Evolutionary conservation across 2,329 filamentous ascomycete genomes (phyloP).

Genomic region (Cladophialophora bantiana): DNA sequence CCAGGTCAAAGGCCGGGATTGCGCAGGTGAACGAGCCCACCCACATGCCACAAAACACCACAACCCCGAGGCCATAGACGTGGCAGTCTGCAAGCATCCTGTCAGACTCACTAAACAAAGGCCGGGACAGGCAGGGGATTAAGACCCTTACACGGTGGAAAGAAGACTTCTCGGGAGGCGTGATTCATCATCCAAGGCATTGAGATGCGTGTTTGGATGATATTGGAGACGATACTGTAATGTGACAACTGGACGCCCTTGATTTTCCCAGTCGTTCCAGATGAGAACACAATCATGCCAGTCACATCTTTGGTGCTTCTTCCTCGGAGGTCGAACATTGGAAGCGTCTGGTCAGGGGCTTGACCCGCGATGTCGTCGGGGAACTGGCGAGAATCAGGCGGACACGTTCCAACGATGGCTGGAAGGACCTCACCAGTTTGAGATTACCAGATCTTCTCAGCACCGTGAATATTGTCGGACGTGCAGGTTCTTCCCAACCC

Average conservation of each 20-base stretch:
- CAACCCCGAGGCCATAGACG: slow-evolving; percentile 56
- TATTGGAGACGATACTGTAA: slow-evolving; percentile 51
- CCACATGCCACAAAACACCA: slow-evolving; percentile 55
- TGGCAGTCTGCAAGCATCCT: slow-evolving; percentile 44
- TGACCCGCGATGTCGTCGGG: slow-evolving; percentile 21
- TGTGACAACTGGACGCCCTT: slow-evolving; percentile 53
- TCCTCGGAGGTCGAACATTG: slow-evolving; percentile 38
- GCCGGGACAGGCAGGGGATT: too few species aligned
- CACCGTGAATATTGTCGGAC: slow-evolving; percentile 28
- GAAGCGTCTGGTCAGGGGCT: slow-evolving; percentile 29
- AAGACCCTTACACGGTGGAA: slow-evolving; percentile 28
- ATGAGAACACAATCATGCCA: slow-evolving; percentile 42
- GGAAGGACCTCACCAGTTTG: slow-evolving; percentile 12
- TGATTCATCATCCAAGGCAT: slow-evolving; percentile 21
- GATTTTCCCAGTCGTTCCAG: slow-evolving; percentile 44
- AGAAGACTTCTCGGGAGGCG: slow-evolving; percentile 25
- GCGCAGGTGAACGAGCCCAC: slow-evolving; percentile 56
- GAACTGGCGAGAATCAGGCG: slow-evolving; percentile 11
- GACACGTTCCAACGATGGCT: not conserved
- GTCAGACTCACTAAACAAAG: not conserved
- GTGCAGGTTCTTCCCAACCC: slow-evolving; percentile 4
- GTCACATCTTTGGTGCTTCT: slow-evolving; percentile 35
- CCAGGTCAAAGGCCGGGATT: slow-evolving; percentile 66
- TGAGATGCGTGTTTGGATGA: slow-evolving; percentile 25
- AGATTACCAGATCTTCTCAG: slow-evolving; percentile 17